Conservation (phyloP, 2,329 filamentous ascomycete genomes). For the Dryadomyces quercivorus region DNA sequence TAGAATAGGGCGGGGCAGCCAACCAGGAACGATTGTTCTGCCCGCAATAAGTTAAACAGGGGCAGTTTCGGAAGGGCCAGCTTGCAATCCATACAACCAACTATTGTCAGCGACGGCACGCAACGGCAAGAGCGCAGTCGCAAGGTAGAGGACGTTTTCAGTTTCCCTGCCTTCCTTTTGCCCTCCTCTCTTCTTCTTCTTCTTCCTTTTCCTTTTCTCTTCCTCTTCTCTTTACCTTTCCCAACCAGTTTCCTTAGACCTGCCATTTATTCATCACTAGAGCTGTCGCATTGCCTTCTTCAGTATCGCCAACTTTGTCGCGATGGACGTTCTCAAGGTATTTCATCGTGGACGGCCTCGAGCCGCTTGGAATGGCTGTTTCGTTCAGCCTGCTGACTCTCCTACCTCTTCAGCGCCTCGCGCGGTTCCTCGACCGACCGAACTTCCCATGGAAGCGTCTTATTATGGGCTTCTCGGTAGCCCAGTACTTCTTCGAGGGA, state of each 20-base stretch:
- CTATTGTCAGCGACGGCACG: background rate
- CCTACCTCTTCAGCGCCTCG: conserved; percentile 47
- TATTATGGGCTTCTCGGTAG: conserved; percentile 86
- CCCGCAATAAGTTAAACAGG: too few relatives aligned
- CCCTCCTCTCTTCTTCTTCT: background rate
- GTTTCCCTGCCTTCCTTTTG: background rate
- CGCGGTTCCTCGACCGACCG: conserved; percentile 77
- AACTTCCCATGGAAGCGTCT: conserved; percentile 96
- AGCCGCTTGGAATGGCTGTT: background rate
- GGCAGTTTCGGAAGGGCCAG: background rate
- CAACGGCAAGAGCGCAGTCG: background rate
- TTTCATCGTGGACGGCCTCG: background rate
- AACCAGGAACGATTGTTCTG: background rate
- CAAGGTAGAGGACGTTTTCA: too few relatives aligned
- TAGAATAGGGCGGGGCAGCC: background rate
- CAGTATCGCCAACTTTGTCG: background rate
- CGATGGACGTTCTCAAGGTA: conserved; percentile 3
- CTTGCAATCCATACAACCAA: background rate
- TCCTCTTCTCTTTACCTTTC: too few relatives aligned
- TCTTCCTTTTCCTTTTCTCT: background rate
- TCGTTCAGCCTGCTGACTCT: background rate
- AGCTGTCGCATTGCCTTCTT: too few relatives aligned
- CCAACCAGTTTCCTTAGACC: too few relatives aligned
- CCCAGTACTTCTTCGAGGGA: conserved; percentile 81
- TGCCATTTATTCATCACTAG: too few relatives aligned